These are phyloP conservation scores for Trichocladium uniseriatum DNA, from an alignment of 495 filamentous ascomycete genomes.

Conservation along the genomic window DNA sequence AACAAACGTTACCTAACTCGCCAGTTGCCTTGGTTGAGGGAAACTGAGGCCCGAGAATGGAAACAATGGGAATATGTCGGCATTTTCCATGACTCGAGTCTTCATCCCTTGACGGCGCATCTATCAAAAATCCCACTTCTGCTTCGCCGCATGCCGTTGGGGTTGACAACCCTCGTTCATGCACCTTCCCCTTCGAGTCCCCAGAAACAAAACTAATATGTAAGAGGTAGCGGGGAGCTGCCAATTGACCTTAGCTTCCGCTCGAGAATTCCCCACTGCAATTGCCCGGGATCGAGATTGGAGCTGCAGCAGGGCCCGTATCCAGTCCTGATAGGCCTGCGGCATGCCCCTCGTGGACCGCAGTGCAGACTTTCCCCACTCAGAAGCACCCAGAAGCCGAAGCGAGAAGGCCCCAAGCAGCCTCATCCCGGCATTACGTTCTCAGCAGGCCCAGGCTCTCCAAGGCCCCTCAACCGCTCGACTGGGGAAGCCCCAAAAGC, in stretches of 20 bases:
- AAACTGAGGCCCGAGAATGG: too few relatives aligned
- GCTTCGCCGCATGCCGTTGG: too few relatives aligned
- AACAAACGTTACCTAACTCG: too few relatives aligned
- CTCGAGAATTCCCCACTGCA: slow-evolving; percentile 1
- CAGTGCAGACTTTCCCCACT: background rate
- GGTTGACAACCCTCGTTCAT: background rate
- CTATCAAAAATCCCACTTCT: too few relatives aligned
- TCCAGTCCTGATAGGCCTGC: background rate
- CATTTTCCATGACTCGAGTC: too few relatives aligned
- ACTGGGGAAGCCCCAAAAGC: slow-evolving; percentile 8
- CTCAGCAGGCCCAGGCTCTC: background rate
- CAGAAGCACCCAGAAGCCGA: background rate
- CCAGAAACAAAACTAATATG: background rate
- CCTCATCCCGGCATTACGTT: slow-evolving; percentile 2
- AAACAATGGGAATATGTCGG: too few relatives aligned
- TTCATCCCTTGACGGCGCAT: too few relatives aligned
- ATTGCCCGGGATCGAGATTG: slow-evolving; percentile 3
- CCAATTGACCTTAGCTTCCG: background rate
- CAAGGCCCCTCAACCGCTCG: slow-evolving; percentile 3
- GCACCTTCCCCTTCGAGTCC: background rate
- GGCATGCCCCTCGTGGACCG: background rate
- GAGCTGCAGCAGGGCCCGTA: background rate
- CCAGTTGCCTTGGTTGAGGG: too few relatives aligned
- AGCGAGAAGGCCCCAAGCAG: background rate
- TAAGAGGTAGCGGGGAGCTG: background rate